Evolutionary conservation across 768 basidiomycete species (phyloP), one percentile per base, ranked within the genome.

Genomic region (Boletus coccyginus): DNA sequence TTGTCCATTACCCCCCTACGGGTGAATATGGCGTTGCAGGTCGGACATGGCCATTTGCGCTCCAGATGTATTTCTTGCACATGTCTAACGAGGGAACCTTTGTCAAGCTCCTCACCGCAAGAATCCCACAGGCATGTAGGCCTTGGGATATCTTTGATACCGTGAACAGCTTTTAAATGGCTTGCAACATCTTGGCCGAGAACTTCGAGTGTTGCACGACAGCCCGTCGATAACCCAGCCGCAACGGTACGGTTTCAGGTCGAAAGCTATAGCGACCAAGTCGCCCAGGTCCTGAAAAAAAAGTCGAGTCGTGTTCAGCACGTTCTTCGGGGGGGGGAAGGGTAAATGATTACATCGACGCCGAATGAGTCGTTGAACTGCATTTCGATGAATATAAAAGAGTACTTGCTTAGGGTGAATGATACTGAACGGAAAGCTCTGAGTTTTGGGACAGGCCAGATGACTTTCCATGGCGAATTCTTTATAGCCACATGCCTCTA

Each of bases 21-120:
- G 1, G 57, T 72, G 51, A 66, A 70, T 1, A 51, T 1, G 1
- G 32, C 3, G 3, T 7, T 9, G 14, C 69, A 70, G 3, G 10
- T 58, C 1, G 64, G 56, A 27, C 69, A 70, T 0, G 68, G 59
- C 66, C 70, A 68, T 1, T 41, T 42, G 36, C 55, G 60, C 16
- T 27, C 50, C 7, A 72, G 60, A 40, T 70, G 70, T 7, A 1
- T 59, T 14, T 68, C 68, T 39, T 66, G 54, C 3, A 72, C 52
- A 24, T 70, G 69, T 1, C 70, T 42, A 6, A 58, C 50, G 19
- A 70, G 41, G 7, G 56, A 58, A 0, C 54, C 61, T 10, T 12
- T 64, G 7, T 10, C 62, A 5, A 69, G 47, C 7, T 3, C 19
- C 0, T 67, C 68, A 3, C 51, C 51, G 11, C 68, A 69, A 7